phyloP scores from a whole-genome alignment of 1,139 yeast genomes.

The Debaryomyces psychrophilus region DNA sequence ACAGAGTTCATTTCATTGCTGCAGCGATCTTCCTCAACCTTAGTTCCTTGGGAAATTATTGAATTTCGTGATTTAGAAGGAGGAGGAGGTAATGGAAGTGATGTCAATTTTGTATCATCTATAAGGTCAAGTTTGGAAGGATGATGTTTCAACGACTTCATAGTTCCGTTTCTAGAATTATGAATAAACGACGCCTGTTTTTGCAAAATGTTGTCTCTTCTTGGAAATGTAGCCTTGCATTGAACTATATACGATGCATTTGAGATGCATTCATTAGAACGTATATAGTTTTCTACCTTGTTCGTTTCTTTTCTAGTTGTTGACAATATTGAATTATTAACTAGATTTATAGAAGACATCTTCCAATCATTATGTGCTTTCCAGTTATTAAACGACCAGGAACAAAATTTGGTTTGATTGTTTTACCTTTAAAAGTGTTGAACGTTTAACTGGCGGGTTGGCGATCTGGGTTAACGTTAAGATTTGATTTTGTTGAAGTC shows the following conservation, averaged over 20 bases:
- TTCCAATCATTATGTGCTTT: slow-evolving; percentile 1
- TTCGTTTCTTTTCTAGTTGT: neutral
- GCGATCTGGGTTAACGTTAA: neutral
- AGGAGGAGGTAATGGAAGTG: slow-evolving; percentile 69
- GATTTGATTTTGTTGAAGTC: neutral
- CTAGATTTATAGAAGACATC: slow-evolving; percentile 15
- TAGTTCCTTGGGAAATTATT: neutral
- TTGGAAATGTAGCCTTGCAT: neutral
- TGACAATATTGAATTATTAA: slow-evolving; percentile 12
- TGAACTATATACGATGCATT: neutral
- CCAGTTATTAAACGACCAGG: neutral
- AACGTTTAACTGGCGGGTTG: neutral
- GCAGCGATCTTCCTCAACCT: neutral
- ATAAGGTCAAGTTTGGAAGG: slow-evolving; percentile 64
- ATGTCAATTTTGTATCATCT: slow-evolving; percentile 63
- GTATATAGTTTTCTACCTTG: neutral
- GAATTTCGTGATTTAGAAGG: slow-evolving; percentile 26
- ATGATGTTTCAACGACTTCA: slow-evolving; percentile 25
- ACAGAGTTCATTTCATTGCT: neutral
- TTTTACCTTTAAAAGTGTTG: neutral
- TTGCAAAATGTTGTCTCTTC: slow-evolving; percentile 4
- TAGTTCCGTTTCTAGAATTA: neutral
- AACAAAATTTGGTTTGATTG: neutral
- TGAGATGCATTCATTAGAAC: neutral
- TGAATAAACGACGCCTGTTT: slow-evolving; percentile 7